Base-by-base conservation (phyloP, 148 eudicot genomes). In the Hydrangea macrophylla region DNA sequence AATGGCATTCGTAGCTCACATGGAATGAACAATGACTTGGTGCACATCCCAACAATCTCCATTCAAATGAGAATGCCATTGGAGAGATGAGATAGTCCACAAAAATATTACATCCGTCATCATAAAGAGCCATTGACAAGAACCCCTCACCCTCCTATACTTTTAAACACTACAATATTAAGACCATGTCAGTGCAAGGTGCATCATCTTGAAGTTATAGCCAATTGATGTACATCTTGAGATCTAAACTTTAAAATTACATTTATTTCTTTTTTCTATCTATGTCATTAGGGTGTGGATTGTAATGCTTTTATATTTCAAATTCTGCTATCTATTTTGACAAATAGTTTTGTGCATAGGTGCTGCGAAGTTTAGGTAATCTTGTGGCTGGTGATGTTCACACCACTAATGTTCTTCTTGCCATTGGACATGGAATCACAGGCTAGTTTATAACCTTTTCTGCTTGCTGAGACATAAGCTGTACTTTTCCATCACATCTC, bases 331-430 rank as follows among this genome's bases (percentile, higher is more conserved):
- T 65, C 8, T 61, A 42, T 51, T 24, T 44, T 10, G 15, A 1
- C 27, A 12, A 1, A 9, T 42, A 11, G 53, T 48, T 55, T 33
- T 61, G 31, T 28, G 10, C 62, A 4, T 70, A 94, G 96, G 90
- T 94, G 60, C 77, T 90, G 63, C 80, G 99, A 66, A 85, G 99
- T 76, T 68, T 94, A 61, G 99, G 99, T 65, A 94, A 91, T 86
- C 86, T 94, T 65, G 92, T 94, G 65, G 99, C 99, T 62, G 86
- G 93, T 45, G 95, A 93, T 75, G 68, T 87, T 73, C 82, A 75
- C 69, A 71, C 85, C 60, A 82, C 84, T 18, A 82, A 84, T 72
- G 76, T 37, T 59, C 72, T 83, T 56, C 82, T 89, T 71, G 80
- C 74, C n/a, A 76, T 86, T 75, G 93, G 93, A 81, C 73, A 63